Evolutionary conservation across 345 rosid genomes (phyloP).

Genomic region (Cochlearia excelsa): DNA sequence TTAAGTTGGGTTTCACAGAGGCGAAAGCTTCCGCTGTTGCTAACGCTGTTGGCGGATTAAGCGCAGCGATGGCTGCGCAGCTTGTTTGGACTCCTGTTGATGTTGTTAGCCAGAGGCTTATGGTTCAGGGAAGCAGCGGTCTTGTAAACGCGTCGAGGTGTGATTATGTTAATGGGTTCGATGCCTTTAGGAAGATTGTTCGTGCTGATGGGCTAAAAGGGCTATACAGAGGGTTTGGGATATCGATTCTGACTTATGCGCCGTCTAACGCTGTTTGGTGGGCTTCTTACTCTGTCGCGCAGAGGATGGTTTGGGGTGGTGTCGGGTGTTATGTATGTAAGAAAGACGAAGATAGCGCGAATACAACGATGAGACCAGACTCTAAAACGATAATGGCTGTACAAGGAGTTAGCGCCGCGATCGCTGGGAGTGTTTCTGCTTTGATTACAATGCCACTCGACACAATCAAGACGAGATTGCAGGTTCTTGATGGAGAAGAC

Average conservation of each 20-base stretch:
- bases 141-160: constrained; percentile 45
- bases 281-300: constrained; percentile 86
- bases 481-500: constrained; percentile 77
- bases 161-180: constrained; percentile 72
- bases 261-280: constrained; percentile 98
- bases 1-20: constrained; percentile 66
- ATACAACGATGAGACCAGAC: constrained; percentile 49
- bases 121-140: constrained; percentile 63
- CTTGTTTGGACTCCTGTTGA: constrained; percentile 95
- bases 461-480: constrained; percentile 90
- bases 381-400: constrained; percentile 73
- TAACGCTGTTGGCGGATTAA: constrained; percentile 75
- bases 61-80: constrained; percentile 92
- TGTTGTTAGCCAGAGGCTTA: constrained; percentile 89
- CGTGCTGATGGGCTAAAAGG: constrained; percentile 72
- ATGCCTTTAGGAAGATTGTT: constrained; percentile 75
- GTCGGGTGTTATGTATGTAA: constrained; percentile 47
- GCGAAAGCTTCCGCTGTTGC: constrained; percentile 65
- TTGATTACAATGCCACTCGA: constrained; percentile 91
- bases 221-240: constrained; percentile 88
- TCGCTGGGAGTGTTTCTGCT: constrained; percentile 95
- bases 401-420: constrained; percentile 91
- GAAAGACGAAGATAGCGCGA: constrained; percentile 42
- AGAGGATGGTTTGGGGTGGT: constrained; percentile 59
- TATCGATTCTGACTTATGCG: constrained; percentile 88